Conservation (phyloP, 176 grass and related monocot species). For the sorghum (Sorghum bicolor) region DNA sequence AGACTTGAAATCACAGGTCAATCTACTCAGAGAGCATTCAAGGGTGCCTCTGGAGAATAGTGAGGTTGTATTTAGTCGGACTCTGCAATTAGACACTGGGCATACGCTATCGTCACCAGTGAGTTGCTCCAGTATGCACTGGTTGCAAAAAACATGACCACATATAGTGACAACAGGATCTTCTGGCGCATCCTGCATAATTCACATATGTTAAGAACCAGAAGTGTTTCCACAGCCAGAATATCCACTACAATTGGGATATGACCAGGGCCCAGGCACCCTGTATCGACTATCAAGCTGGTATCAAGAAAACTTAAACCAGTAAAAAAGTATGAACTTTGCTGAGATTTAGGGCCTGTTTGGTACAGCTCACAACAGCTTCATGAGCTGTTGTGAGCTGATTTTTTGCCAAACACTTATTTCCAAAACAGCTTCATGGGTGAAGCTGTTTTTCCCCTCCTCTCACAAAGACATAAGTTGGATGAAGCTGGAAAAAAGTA, state of each 20-base stretch:
- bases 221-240: not conserved
- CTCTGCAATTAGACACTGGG: conserved; percentile 66
- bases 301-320: not conserved
- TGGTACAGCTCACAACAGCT: too few relatives aligned
- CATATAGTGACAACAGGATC: conserved; percentile 91
- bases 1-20: conserved; percentile 42
- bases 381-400: too few relatives aligned
- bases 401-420: too few relatives aligned
- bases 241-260: not conserved
- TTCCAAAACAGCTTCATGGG: too few relatives aligned
- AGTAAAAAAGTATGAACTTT: not conserved
- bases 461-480: too few relatives aligned
- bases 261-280: not conserved
- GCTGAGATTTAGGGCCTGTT: too few relatives aligned
- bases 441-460: too few relatives aligned
- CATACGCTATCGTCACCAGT: conserved; percentile 79
- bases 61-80: conserved; percentile 56
- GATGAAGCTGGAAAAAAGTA: too few relatives aligned
- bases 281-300: not conserved
- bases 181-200: conserved; percentile 84
- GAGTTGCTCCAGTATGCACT: conserved; percentile 86
- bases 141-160: conserved; percentile 93
- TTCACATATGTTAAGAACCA: conserved; percentile 25
- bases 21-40: conserved; percentile 56
- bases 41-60: conserved; percentile 85